Conservation (phyloP, 192 early-diverging fungal genomes). For the Backusella morwellensis region DNA sequence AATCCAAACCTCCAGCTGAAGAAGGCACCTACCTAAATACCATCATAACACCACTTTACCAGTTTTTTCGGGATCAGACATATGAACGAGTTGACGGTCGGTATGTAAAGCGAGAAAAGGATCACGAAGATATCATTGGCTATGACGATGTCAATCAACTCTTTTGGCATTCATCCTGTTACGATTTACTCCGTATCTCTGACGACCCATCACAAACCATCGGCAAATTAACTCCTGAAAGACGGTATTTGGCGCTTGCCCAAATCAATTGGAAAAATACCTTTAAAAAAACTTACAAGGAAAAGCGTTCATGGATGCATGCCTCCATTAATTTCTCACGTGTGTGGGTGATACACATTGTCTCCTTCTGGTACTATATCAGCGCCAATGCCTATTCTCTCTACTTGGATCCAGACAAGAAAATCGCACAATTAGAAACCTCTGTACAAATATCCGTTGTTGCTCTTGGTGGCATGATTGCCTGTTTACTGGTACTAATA, state of each 20-base stretch:
- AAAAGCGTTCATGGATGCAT: slow-evolving; percentile 83
- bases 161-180: slow-evolving; percentile 71
- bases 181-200: slow-evolving; percentile 14
- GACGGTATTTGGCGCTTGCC: slow-evolving; percentile 61
- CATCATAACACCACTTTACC: slow-evolving; percentile 69
- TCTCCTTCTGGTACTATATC: slow-evolving; percentile 78
- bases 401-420: slow-evolving; percentile 45
- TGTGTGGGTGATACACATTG: slow-evolving; percentile 83
- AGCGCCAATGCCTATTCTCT: slow-evolving; percentile 67
- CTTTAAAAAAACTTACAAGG: slow-evolving; percentile 81
- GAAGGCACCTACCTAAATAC: slow-evolving; percentile 72
- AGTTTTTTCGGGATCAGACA: slow-evolving; percentile 70
- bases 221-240: slow-evolving; percentile 56
- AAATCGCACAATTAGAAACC: slow-evolving; percentile 37
- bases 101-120: slow-evolving; percentile 73
- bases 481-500: slow-evolving; percentile 63
- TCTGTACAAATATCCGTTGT: slow-evolving; percentile 63
- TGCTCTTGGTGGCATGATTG: slow-evolving; percentile 68
- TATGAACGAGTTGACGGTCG: slow-evolving; percentile 70
- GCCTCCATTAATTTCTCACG: slow-evolving; percentile 81
- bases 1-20: slow-evolving; percentile 49
- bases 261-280: slow-evolving; percentile 68
- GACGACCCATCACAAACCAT: slow-evolving; percentile 30
- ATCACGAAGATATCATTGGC: slow-evolving; percentile 72
- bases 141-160: slow-evolving; percentile 86